These are phyloP conservation scores for Naganishia liquefaciens DNA, from an alignment of 1,284 basidiomycete species.

Conservation along the genomic window DNA sequence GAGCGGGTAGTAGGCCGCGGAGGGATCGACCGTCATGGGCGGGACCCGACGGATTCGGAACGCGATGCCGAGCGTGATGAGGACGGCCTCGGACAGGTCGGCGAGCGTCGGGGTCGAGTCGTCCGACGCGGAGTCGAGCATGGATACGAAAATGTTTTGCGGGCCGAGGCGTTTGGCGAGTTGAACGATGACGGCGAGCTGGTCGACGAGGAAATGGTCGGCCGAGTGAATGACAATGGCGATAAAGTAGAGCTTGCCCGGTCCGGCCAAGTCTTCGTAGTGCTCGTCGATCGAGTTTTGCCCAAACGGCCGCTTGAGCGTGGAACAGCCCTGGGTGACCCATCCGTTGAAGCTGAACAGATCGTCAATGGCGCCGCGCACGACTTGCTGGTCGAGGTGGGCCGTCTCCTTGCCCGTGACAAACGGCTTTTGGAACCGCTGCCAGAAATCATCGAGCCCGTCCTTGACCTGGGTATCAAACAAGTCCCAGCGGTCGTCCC, in stretches of 20 bases:
- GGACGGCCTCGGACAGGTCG: slow-evolving; percentile 87
- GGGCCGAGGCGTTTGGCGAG: slow-evolving; percentile 83
- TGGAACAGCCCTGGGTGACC: slow-evolving; percentile 95
- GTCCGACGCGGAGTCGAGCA: slow-evolving; percentile 89
- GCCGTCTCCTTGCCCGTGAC: slow-evolving; percentile 77
- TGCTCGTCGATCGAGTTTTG: slow-evolving; percentile 78
- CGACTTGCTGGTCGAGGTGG: slow-evolving; percentile 82
- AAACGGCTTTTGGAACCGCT: slow-evolving; percentile 82
- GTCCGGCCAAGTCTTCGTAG: slow-evolving; percentile 79
- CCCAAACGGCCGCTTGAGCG: slow-evolving; percentile 83
- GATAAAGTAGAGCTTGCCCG: slow-evolving; percentile 85
- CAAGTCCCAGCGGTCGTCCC: slow-evolving; percentile 78
- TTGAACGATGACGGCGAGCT: slow-evolving; percentile 92
- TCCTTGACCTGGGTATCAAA: slow-evolving; percentile 71
- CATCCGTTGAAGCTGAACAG: slow-evolving; percentile 91
- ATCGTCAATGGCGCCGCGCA: slow-evolving; percentile 82
- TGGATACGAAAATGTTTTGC: slow-evolving; percentile 85
- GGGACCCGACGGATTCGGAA: slow-evolving; percentile 84
- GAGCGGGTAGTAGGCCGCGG: slow-evolving; percentile 84
- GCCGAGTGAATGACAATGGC: slow-evolving; percentile 92
- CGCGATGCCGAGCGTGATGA: slow-evolving; percentile 83
- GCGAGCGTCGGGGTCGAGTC: slow-evolving; percentile 89
- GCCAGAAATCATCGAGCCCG: slow-evolving; percentile 84
- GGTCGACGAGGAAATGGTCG: slow-evolving; percentile 95
- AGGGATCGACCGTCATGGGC: slow-evolving; percentile 81